These are phyloP conservation scores for Cyclocybe aegerita DNA, from an alignment of 768 basidiomycete genomes.

Conservation along the genomic window DNA sequence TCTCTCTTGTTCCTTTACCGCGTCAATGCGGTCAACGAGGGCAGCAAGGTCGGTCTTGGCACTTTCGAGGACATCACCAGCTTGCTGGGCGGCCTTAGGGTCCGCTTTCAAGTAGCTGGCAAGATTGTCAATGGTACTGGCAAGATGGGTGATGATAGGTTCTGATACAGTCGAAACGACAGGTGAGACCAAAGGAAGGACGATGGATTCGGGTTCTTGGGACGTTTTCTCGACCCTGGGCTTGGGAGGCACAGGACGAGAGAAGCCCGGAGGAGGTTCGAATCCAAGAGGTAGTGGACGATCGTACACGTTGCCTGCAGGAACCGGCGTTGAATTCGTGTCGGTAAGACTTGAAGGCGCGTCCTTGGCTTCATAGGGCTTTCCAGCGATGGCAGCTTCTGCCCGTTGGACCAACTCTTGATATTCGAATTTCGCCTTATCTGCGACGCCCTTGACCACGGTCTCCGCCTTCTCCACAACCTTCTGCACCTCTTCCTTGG, in stretches of 20 bases:
- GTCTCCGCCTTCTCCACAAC: slow-evolving; percentile 31
- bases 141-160: slow-evolving; percentile 92
- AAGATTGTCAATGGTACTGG: slow-evolving; percentile 89
- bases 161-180: slow-evolving; percentile 77
- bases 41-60: slow-evolving; percentile 81
- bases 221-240: slow-evolving; percentile 17
- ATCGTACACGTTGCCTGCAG: slow-evolving; percentile 53
- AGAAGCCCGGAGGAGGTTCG: slow-evolving; percentile 90
- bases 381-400: slow-evolving; percentile 64
- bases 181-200: slow-evolving; percentile 80
- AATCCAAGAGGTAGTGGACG: slow-evolving; percentile 87
- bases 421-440: slow-evolving; percentile 60
- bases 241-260: slow-evolving; percentile 56
- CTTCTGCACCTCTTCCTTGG: slow-evolving; percentile 22
- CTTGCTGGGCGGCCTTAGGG: slow-evolving; percentile 64
- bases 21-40: slow-evolving; percentile 74
- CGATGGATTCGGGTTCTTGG: slow-evolving; percentile 24
- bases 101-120: slow-evolving; percentile 80
- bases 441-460: slow-evolving; percentile 43
- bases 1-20: slow-evolving; percentile 79
- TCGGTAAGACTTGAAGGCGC: slow-evolving; percentile 19
- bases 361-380: slow-evolving; percentile 31
- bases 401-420: slow-evolving; percentile 69
- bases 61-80: slow-evolving; percentile 70
- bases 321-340: slow-evolving; percentile 13